Conservation (phyloP, 305 asterid species). For the Solanum chacoense region DNA sequence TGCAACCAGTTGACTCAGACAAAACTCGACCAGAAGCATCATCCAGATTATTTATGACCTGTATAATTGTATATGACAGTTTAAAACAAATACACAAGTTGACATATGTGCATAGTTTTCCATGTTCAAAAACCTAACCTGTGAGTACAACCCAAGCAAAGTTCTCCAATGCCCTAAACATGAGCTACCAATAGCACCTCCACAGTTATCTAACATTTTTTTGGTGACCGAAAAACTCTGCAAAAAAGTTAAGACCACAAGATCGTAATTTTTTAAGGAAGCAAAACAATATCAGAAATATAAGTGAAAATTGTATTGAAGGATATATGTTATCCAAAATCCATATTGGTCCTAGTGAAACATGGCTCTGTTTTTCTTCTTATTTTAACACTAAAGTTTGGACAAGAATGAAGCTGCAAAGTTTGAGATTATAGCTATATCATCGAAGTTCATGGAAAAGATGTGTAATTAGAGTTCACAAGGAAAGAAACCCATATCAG, state of each 20-base stretch:
- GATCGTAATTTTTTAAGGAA: background rate
- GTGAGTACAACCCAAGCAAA: constrained; percentile 57
- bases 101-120: background rate
- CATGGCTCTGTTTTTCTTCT: background rate
- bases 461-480: background rate
- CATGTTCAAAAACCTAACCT: constrained; percentile 44
- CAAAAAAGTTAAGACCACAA: constrained; percentile 7
- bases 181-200: constrained; percentile 44
- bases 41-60: constrained; percentile 58
- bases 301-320: background rate
- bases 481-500: background rate
- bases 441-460: background rate
- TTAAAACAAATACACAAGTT: constrained; percentile 8
- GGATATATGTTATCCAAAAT: constrained; percentile 4
- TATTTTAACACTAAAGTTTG: background rate
- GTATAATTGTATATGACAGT: constrained; percentile 19
- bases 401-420: background rate
- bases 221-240: constrained; percentile 78
- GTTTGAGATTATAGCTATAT: background rate
- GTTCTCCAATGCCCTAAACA: constrained; percentile 69
- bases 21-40: constrained; percentile 72
- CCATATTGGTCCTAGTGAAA: constrained; percentile 3
- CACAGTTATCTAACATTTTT: constrained; percentile 58
- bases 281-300: background rate
- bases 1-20: constrained; percentile 76